Evolutionary conservation across 2,329 filamentous ascomycete genomes (phyloP).

Genomic region (Alternaria ventricosa): DNA sequence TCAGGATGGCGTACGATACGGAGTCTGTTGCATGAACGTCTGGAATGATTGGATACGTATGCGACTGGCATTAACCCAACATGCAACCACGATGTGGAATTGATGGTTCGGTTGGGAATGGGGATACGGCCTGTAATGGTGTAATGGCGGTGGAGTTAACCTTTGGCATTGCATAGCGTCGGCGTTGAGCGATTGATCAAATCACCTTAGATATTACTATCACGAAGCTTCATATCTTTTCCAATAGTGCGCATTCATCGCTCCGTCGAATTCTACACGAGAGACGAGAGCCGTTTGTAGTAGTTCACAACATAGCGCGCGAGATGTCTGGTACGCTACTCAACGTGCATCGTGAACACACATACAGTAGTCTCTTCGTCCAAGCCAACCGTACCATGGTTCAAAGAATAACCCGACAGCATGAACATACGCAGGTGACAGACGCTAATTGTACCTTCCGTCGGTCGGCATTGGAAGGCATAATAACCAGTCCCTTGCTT

Average conservation of each 20-base stretch:
- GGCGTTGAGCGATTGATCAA: conserved; percentile 28
- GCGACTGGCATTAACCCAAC: conserved; percentile 22
- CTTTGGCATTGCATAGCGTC: conserved; percentile 39
- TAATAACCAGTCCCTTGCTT: not conserved
- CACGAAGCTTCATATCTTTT: not conserved
- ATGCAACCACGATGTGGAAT: conserved; percentile 3
- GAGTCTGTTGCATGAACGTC: conserved; percentile 43
- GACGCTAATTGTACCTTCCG: not conserved
- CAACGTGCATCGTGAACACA: not conserved
- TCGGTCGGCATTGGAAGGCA: not conserved
- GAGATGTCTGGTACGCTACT: not conserved
- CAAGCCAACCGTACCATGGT: not conserved
- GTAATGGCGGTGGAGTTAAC: conserved; percentile 6
- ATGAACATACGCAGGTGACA: not conserved
- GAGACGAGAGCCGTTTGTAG: not conserved
- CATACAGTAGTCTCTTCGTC: not conserved
- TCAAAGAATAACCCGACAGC: not conserved
- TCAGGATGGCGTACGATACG: conserved; percentile 24
- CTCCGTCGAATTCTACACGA: not conserved
- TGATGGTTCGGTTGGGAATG: conserved; percentile 9
- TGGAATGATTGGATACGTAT: conserved; percentile 27
- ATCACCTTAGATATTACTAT: conserved; percentile 6
- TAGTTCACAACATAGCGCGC: not conserved
- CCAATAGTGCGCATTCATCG: not conserved
- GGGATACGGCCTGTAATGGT: conserved; percentile 6